These are phyloP conservation scores for Leccinum obscurum DNA, from an alignment of 768 basidiomycete genomes.

Conservation along the genomic window DNA sequence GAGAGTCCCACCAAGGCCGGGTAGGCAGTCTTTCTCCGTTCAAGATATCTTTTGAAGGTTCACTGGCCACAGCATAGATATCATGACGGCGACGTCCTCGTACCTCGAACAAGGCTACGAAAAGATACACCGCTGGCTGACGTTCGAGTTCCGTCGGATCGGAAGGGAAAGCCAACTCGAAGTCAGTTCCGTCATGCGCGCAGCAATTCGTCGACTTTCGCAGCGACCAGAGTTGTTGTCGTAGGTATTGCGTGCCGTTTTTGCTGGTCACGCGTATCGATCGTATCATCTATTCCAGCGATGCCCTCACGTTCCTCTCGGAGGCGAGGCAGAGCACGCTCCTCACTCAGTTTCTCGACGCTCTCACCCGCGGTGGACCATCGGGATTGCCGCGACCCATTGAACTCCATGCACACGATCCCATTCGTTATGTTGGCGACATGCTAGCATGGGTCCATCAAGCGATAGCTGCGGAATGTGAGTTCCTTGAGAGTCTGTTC, in stretches of 20 bases:
- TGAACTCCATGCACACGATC: slow-evolving; percentile 97
- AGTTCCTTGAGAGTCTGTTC: slow-evolving; percentile 89
- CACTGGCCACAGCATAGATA: slow-evolving; percentile 65
- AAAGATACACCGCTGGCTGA: slow-evolving; percentile 84
- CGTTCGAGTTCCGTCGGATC: slow-evolving; percentile 80
- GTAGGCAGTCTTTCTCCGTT: slow-evolving; percentile 38
- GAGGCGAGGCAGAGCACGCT: slow-evolving; percentile 81
- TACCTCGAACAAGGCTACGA: slow-evolving; percentile 89
- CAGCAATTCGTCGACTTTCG: slow-evolving; percentile 73
- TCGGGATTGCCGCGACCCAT: slow-evolving; percentile 89
- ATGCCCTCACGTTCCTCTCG: slow-evolving; percentile 74
- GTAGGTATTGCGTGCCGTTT: slow-evolving; percentile 16
- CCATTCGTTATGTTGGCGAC: slow-evolving; percentile 93
- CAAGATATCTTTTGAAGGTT: not conserved
- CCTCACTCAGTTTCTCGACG: slow-evolving; percentile 79
- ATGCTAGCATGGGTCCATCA: slow-evolving; percentile 99
- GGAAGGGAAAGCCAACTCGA: slow-evolving; percentile 75
- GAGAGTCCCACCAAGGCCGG: slow-evolving; percentile 77
- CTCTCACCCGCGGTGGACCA: slow-evolving; percentile 85
- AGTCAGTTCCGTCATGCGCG: slow-evolving; percentile 61
- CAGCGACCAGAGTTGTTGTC: slow-evolving; percentile 73
- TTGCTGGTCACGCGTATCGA: not conserved
- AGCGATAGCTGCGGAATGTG: slow-evolving; percentile 89
- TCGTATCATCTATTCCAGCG: slow-evolving; percentile 43
- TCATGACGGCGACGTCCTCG: slow-evolving; percentile 79